Evolutionary conservation across 2,329 filamentous ascomycete species (phyloP).

Genomic region (Lojkania enalia): DNA sequence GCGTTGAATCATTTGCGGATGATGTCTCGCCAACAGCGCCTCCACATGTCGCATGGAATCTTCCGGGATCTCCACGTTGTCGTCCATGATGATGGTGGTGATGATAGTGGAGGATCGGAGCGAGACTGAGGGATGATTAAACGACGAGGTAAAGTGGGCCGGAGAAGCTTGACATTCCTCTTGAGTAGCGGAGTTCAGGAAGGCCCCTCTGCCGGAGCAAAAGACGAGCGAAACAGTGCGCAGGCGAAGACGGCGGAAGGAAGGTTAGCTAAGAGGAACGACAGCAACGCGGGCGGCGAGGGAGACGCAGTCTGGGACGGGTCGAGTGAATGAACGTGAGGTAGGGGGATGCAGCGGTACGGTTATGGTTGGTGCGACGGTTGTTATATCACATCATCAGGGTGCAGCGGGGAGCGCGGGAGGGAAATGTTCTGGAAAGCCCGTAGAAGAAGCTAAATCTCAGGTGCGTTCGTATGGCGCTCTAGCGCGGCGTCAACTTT

Average conservation of each 20-base stretch:
- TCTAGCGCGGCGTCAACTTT: conserved; percentile 34
- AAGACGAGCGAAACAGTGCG: conserved; percentile 12
- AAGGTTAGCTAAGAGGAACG: neutral
- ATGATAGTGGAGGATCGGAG: conserved; percentile 1
- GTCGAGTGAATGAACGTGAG: conserved; percentile 40
- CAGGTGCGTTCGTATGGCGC: conserved; percentile 31
- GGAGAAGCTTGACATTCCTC: conserved; percentile 20
- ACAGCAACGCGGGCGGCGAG: conserved; percentile 18
- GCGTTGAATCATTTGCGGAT: conserved; percentile 40
- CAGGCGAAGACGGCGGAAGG: neutral
- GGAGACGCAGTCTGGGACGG: conserved; percentile 27
- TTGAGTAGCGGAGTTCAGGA: conserved; percentile 1
- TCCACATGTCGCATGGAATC: conserved; percentile 45
- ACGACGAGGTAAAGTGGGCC: conserved; percentile 8
- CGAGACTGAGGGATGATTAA: conserved; percentile 13
- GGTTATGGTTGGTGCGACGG: conserved; percentile 40
- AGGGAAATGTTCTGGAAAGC: conserved; percentile 43
- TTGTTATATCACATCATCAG: conserved; percentile 44
- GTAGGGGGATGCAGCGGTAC: conserved; percentile 31
- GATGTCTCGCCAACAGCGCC: conserved; percentile 40
- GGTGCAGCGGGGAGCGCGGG: conserved; percentile 40
- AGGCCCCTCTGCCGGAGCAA: conserved; percentile 1
- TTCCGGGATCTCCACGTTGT: conserved; percentile 40
- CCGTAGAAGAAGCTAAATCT: conserved; percentile 43
- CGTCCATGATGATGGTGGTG: conserved; percentile 35